Conservation (phyloP, 2,329 filamentous ascomycete genomes). For the Penicillium freii region DNA sequence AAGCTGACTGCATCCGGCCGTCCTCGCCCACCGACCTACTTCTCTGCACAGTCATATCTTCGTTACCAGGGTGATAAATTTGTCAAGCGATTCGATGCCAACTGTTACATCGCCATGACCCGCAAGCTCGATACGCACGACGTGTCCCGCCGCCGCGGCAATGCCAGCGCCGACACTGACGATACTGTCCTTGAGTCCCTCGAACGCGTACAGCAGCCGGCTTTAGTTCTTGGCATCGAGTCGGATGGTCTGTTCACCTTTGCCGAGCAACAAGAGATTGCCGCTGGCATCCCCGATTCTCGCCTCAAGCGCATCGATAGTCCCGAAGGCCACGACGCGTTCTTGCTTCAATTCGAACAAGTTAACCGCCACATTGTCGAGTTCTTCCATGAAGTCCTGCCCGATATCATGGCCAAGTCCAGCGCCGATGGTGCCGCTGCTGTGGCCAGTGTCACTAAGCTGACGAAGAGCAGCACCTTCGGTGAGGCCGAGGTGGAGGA, state of each 20-base stretch:
- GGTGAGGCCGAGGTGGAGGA: slow-evolving; percentile 95
- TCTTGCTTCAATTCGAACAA: slow-evolving; percentile 94
- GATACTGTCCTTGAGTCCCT: slow-evolving; percentile 69
- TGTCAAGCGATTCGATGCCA: slow-evolving; percentile 93
- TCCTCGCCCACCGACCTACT: slow-evolving; percentile 71
- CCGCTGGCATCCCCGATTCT: slow-evolving; percentile 73
- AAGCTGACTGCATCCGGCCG: slow-evolving; percentile 24
- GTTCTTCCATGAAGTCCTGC: slow-evolving; percentile 78
- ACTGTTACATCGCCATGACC: slow-evolving; percentile 98
- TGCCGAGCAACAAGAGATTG: slow-evolving; percentile 91
- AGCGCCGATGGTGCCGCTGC: slow-evolving; percentile 48
- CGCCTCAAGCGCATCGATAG: slow-evolving; percentile 84
- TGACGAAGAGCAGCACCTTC: slow-evolving; percentile 87
- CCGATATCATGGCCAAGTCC: slow-evolving; percentile 77
- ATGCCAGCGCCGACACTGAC: slow-evolving; percentile 37
- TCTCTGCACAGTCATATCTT: slow-evolving; percentile 95
- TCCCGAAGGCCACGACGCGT: slow-evolving; percentile 93
- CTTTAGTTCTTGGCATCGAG: slow-evolving; percentile 89
- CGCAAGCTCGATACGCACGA: slow-evolving; percentile 97
- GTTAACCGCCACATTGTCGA: slow-evolving; percentile 83
- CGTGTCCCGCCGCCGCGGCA: slow-evolving; percentile 71
- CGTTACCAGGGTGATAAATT: slow-evolving; percentile 97
- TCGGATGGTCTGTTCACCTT: slow-evolving; percentile 96
- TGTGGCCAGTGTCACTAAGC: slow-evolving; percentile 56
- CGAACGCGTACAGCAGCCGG: slow-evolving; percentile 79